Evolutionary conservation across 2,329 filamentous ascomycete species (phyloP).

Genomic region (Apiospora sp.): DNA sequence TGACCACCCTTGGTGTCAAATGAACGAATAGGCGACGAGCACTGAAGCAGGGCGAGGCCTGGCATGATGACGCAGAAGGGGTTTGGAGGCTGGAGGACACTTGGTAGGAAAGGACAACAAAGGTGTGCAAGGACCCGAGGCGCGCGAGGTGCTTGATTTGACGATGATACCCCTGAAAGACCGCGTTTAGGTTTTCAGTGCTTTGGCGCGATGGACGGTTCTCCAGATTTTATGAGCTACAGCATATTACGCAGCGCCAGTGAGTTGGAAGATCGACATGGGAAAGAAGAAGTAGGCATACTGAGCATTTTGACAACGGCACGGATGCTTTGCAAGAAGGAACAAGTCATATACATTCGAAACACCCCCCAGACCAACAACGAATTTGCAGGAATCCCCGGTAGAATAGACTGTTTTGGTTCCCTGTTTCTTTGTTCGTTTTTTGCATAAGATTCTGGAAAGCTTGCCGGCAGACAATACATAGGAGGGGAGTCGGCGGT

Average conservation of each 20-base stretch:
- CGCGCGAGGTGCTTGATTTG: conserved; percentile 15
- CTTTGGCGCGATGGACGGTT: conserved; percentile 12
- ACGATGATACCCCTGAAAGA: conserved; percentile 22
- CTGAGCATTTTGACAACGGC: background rate
- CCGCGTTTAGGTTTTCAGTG: conserved; percentile 19
- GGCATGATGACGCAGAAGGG: background rate
- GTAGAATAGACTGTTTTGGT: conserved; percentile 21
- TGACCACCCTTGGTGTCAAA: conserved; percentile 82
- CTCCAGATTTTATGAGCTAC: conserved; percentile 9
- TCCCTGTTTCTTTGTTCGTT: background rate
- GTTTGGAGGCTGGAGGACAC: background rate
- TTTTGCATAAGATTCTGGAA: conserved; percentile 19
- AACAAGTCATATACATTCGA: background rate
- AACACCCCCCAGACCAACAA: background rate
- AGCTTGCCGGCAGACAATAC: background rate
- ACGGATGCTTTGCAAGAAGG: conserved; percentile 6
- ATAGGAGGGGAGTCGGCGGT: background rate
- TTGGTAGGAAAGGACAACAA: conserved; percentile 10
- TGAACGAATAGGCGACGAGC: conserved; percentile 31
- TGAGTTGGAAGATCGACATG: conserved; percentile 1
- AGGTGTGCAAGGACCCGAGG: conserved; percentile 6
- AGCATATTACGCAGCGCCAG: conserved; percentile 12
- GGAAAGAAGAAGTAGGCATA: conserved; percentile 11
- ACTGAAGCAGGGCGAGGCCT: background rate
- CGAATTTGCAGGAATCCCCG: conserved; percentile 19